These are phyloP conservation scores for Microsporum canis DNA, from an alignment of 2,329 filamentous ascomycete genomes.

Conservation along the genomic window DNA sequence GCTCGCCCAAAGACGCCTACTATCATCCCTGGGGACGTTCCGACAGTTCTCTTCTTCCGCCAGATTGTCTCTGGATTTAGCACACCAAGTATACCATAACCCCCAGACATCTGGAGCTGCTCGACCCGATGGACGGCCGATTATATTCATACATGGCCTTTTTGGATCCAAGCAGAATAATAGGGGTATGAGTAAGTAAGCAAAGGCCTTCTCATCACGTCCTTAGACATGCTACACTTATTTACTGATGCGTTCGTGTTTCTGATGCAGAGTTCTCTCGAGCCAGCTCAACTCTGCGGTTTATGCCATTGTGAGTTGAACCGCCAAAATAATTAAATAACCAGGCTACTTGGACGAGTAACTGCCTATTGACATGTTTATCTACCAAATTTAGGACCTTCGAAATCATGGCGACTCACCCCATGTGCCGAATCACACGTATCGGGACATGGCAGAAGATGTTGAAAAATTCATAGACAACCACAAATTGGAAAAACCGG, in stretches of 20 bases:
- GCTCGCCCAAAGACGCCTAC: background rate
- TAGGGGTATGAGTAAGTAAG: conserved; percentile 80
- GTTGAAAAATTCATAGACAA: conserved; percentile 63
- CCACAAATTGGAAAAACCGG: conserved; percentile 51
- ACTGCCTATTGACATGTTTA: background rate
- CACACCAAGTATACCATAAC: conserved; percentile 7
- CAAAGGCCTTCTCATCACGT: background rate
- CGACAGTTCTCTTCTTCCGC: background rate
- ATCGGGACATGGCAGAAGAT: conserved; percentile 65
- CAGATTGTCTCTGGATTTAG: conserved; percentile 4
- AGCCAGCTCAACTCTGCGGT: conserved; percentile 63
- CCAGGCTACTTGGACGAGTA: background rate
- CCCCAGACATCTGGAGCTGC: background rate
- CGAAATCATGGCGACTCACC: conserved; percentile 87
- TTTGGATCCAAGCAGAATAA: conserved; percentile 91
- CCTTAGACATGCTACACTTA: background rate
- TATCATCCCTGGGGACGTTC: background rate
- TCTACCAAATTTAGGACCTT: conserved; percentile 50
- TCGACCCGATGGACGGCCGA: conserved; percentile 32
- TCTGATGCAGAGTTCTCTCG: conserved; percentile 53
- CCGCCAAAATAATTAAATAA: background rate
- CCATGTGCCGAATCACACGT: conserved; percentile 61
- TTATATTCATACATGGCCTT: conserved; percentile 79
- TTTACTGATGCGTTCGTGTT: background rate
- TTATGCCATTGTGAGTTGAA: conserved; percentile 57